A percentile compares a stretch with the other conserved stretches of the same genome.
These are phyloP conservation scores for Paralagenidium karlingii DNA, from an alignment of 352 stramenopile genomes.

Conservation along the genomic window DNA sequence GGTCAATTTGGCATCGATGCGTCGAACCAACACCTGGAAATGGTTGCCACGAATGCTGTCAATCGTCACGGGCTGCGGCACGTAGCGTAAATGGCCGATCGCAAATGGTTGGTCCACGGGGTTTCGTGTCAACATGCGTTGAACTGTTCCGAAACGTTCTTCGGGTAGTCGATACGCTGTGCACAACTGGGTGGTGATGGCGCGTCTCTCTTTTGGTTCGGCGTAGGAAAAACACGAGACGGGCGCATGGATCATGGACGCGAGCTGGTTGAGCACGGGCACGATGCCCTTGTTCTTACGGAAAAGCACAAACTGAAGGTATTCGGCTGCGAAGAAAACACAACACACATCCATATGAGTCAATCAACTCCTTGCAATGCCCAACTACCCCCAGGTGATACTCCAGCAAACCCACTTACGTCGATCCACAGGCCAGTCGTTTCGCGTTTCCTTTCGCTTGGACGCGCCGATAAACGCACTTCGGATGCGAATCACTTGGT, in stretches of 20 bases:
- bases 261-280: constrained; percentile 66
- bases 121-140: constrained; percentile 19
- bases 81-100: constrained; percentile 88
- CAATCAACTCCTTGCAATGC: too few relatives aligned
- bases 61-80: constrained; percentile 66
- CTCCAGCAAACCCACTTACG: constrained; percentile 17
- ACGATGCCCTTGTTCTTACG: constrained; percentile 95
- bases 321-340: constrained; percentile 62
- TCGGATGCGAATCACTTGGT: constrained; percentile 59
- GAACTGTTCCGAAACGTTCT: constrained; percentile 35
- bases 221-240: constrained; percentile 81
- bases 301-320: constrained; percentile 93
- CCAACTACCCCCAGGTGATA: too few relatives aligned
- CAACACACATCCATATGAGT: background rate
- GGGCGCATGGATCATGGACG: constrained; percentile 50
- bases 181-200: constrained; percentile 92
- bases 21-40: constrained; percentile 89
- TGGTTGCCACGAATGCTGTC: constrained; percentile 87
- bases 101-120: constrained; percentile 74
- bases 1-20: constrained; percentile 33
- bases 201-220: constrained; percentile 95
- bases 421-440: constrained; percentile 58
- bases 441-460: constrained; percentile 33
- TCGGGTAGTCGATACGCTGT: constrained; percentile 75
- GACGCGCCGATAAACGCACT: constrained; percentile 16